Evolutionary conservation across 768 basidiomycete genomes (phyloP).

Genomic region (Mycena rosella): DNA sequence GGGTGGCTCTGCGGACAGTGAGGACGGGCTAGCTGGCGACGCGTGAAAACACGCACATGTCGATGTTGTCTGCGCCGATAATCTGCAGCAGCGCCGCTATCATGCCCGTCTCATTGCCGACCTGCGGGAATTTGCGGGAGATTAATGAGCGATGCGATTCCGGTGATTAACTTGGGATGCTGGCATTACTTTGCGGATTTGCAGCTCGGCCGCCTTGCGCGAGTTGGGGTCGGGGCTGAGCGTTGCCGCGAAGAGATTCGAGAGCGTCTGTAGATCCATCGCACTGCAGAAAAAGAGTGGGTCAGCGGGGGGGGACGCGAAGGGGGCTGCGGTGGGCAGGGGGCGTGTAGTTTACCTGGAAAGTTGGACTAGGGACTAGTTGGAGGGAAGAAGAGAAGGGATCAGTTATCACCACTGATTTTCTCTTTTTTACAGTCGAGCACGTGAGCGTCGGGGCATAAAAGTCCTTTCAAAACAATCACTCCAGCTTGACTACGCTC

Average conservation of each 20-base stretch:
- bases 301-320: not conserved
- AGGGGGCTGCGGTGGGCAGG: not conserved
- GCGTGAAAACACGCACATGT: conserved; percentile 73
- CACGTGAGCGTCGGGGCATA: not conserved
- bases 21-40: conserved; percentile 39
- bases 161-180: not conserved
- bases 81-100: conserved; percentile 89
- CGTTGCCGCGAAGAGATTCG: conserved; percentile 84
- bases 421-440: not conserved
- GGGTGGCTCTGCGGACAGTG: conserved; percentile 69
- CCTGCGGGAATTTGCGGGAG: conserved; percentile 54
- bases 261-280: conserved; percentile 84
- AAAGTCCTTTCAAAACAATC: too few species aligned
- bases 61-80: conserved; percentile 81
- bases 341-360: not conserved
- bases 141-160: too few species aligned
- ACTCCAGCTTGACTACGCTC: not conserved
- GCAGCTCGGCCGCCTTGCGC: conserved; percentile 86
- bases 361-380: not conserved
- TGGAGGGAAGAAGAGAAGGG: conserved; percentile 1
- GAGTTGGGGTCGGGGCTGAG: conserved; percentile 89
- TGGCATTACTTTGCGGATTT: conserved; percentile 81
- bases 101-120: conserved; percentile 85
- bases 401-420: conserved; percentile 1
- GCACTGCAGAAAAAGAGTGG: not conserved